Percentiles rank a stretch among this genome's conserved stretches.
phyloP scores from a whole-genome alignment of 441 rosid genomes.

The Arabidopsis lyrata region DNA sequence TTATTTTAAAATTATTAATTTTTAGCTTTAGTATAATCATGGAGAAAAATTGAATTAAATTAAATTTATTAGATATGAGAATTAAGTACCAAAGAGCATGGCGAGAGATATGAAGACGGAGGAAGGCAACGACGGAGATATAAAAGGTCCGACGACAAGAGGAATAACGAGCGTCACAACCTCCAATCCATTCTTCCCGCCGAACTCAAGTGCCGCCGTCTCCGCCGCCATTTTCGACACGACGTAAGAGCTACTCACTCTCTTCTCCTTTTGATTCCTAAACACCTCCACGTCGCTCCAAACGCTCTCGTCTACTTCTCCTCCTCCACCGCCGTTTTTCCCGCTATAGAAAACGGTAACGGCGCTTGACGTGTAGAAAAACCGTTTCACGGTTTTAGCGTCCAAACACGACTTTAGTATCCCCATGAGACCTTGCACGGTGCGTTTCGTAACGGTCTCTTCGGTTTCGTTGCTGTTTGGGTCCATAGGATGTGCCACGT shows the following conservation, averaged over 20 bases:
- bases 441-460: slow-evolving; percentile 47
- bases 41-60: neutral
- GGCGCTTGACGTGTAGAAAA: slow-evolving; percentile 58
- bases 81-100: slow-evolving; percentile 47
- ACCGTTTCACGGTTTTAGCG: slow-evolving; percentile 51
- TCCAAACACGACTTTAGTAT: slow-evolving; percentile 48
- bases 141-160: slow-evolving; percentile 59
- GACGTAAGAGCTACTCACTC: slow-evolving; percentile 41
- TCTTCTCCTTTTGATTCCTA: slow-evolving; percentile 35
- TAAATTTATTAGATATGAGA: neutral
- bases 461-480: slow-evolving; percentile 38
- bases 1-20: neutral
- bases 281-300: slow-evolving; percentile 60
- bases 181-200: slow-evolving; percentile 50
- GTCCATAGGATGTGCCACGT: slow-evolving; percentile 54
- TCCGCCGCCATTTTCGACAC: slow-evolving; percentile 58
- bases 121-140: slow-evolving; percentile 53
- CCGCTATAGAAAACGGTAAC: slow-evolving; percentile 45
- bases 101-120: slow-evolving; percentile 48
- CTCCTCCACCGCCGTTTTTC: slow-evolving; percentile 19
- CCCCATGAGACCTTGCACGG: slow-evolving; percentile 52
- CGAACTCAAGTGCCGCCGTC: slow-evolving; percentile 54
- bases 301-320: slow-evolving; percentile 55
- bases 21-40: neutral
- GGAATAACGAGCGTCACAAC: slow-evolving; percentile 57